Evolutionary conservation across 2,329 filamentous ascomycete species (phyloP).

Genomic region (Zymoseptoria brevis): DNA sequence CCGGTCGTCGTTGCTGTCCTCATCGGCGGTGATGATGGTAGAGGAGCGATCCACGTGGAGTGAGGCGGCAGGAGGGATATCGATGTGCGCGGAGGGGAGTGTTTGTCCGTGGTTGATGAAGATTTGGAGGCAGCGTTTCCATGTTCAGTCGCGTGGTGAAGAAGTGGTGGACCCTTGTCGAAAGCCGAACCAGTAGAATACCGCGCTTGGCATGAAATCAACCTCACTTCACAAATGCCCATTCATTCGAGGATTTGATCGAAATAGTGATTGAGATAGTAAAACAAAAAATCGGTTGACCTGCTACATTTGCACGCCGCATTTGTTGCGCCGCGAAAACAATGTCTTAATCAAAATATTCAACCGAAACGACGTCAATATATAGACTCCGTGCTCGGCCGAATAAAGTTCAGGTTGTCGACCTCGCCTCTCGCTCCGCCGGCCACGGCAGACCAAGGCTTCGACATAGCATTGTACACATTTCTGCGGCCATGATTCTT

Average conservation of each 20-base stretch:
- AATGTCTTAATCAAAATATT: neutral
- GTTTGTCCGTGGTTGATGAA: neutral
- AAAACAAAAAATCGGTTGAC: too few species aligned
- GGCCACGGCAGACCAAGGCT: neutral
- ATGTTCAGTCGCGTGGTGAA: neutral
- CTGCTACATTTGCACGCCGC: too few species aligned
- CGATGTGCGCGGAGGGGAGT: neutral
- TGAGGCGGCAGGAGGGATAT: neutral
- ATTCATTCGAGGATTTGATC: neutral
- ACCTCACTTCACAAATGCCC: neutral
- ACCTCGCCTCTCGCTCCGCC: neutral
- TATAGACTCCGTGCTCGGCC: neutral
- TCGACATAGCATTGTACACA: neutral
- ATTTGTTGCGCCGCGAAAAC: too few species aligned
- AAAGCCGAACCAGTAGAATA: neutral
- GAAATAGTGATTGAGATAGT: too few species aligned
- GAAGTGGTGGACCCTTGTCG: neutral
- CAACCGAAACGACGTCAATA: neutral
- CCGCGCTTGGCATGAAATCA: neutral
- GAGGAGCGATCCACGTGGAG: neutral
- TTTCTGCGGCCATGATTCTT: slow-evolving; percentile 53
- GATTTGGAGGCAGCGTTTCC: neutral
- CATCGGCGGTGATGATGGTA: slow-evolving; percentile 5
- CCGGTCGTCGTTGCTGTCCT: slow-evolving; percentile 3
- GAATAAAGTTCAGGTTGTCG: neutral